Evolutionary conservation across 345 rosid genomes (phyloP), one percentile per base, ranked within the genome.

Genomic region (Arabis hirsuta): DNA sequence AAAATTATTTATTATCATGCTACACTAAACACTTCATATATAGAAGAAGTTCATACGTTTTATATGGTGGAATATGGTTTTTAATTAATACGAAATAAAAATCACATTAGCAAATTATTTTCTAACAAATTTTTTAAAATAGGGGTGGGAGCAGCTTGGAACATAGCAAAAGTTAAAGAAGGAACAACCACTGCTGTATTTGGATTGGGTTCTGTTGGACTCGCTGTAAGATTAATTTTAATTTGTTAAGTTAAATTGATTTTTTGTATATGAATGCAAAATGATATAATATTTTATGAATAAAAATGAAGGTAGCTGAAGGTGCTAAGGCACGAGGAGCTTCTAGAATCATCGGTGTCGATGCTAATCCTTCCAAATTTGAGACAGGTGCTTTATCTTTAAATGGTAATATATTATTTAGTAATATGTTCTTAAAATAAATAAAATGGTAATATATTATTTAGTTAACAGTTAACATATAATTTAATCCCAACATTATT

Each of bases 91-190:
- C 29, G 3, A 27, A 27, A 27, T 27, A 27, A 27, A 27, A 27
- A 27, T 27, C 29, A 27, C 29, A 27, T 27, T 3, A 27, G 29
- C 29, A 3, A 27, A 27, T 1, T 27, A 27, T 27, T 27, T 27
- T 27, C 29, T 27, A 3, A 4, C 4, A 27, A 27, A n/a, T 60
- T 14, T 1, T 51, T 32, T 24, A 9, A 3, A 27, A 12, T 60
- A 85, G 91, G 90, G 6, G 88, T 89, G 9, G 96, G 92, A 62
- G 92, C 86, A 14, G 96, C 84, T 3, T 89, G 92, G 96, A 22
- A 22, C 24, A 22, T 22, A 1, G 24, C 24, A 22, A 22, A 22
- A 22, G 24, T 22, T 22, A 22, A 22, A 22, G 24, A 22, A 22
- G 24, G 24, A 22, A 22, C 24, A 22, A 22, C 24, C 0, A 22